These are phyloP conservation scores for Botrytis deweyae DNA, from an alignment of 2,329 filamentous ascomycete species.

Conservation along the genomic window DNA sequence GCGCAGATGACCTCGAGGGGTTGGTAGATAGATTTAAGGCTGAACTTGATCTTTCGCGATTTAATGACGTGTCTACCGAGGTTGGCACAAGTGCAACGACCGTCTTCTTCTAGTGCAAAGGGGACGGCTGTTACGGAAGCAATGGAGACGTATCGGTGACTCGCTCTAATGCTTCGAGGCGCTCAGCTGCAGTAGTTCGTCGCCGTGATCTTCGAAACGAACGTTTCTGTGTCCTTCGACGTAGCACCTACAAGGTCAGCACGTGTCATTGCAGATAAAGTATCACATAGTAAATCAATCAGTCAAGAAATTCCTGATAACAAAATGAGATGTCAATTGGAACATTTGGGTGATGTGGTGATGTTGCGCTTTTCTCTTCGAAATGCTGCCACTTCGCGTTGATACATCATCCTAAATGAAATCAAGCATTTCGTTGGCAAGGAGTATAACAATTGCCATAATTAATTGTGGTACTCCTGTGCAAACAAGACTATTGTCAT, in stretches of 20 bases:
- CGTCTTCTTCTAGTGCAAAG: constrained; percentile 21
- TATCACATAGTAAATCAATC: constrained; percentile 34
- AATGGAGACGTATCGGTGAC: constrained; percentile 28
- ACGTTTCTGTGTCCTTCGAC: constrained; percentile 37
- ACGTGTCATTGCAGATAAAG: constrained; percentile 40
- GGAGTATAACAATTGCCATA: constrained; percentile 8
- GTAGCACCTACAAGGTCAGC: constrained; percentile 40
- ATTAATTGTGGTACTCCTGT: neutral
- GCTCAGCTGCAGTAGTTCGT: constrained; percentile 39
- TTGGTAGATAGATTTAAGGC: constrained; percentile 38
- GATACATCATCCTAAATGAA: neutral
- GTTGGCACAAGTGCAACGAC: constrained; percentile 38
- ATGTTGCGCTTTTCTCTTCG: constrained; percentile 30
- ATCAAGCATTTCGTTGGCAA: constrained; percentile 5
- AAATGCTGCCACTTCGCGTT: constrained; percentile 20
- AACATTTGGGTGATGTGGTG: constrained; percentile 24
- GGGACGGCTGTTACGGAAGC: constrained; percentile 32
- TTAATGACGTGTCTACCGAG: constrained; percentile 39
- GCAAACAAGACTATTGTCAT: neutral
- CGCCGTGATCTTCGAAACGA: constrained; percentile 35
- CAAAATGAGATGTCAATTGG: constrained; percentile 30
- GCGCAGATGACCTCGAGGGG: constrained; percentile 40
- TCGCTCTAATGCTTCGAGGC: constrained; percentile 37
- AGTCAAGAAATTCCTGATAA: constrained; percentile 31
- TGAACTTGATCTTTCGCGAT: constrained; percentile 33